phyloP scores from a whole-genome alignment of 176 grass and related monocot genomes.

The Oropetium thomaeum region DNA sequence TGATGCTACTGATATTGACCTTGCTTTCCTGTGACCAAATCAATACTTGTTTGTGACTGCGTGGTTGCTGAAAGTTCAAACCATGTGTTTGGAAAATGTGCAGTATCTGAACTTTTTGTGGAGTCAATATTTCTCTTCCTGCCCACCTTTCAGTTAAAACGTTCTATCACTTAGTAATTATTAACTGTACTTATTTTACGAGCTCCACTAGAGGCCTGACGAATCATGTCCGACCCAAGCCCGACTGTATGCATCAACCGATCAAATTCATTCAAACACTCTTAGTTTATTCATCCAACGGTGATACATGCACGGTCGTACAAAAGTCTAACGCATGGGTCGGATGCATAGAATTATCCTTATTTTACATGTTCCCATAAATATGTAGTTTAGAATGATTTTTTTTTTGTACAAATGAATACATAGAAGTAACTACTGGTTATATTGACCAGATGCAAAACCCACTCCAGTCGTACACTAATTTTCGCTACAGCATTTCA shows the following conservation, averaged over 20 bases:
- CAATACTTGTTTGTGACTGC: not conserved
- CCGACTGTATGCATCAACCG: no score
- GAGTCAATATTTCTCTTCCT: not conserved
- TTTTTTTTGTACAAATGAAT: not conserved
- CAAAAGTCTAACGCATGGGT: no score
- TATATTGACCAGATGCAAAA: not conserved
- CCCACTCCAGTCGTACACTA: not conserved
- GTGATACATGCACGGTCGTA: no score
- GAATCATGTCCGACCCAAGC: no score
- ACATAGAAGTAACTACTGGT: not conserved
- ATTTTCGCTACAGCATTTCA: not conserved
- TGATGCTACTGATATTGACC: slow-evolving; percentile 11
- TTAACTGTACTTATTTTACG: no score
- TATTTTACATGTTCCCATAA: no score
- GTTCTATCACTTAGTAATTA: not conserved
- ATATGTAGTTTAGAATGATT: not conserved
- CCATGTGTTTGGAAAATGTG: slow-evolving; percentile 16
- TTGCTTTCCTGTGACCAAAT: not conserved
- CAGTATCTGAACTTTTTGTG: not conserved
- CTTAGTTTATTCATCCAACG: no score
- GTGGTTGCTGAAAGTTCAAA: not conserved
- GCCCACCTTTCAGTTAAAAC: not conserved
- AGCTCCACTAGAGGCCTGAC: no score
- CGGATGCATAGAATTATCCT: no score
- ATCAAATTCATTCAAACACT: no score